Evolutionary conservation across 306 rosid genomes (phyloP).

Genomic region (Rosa multiflora): DNA sequence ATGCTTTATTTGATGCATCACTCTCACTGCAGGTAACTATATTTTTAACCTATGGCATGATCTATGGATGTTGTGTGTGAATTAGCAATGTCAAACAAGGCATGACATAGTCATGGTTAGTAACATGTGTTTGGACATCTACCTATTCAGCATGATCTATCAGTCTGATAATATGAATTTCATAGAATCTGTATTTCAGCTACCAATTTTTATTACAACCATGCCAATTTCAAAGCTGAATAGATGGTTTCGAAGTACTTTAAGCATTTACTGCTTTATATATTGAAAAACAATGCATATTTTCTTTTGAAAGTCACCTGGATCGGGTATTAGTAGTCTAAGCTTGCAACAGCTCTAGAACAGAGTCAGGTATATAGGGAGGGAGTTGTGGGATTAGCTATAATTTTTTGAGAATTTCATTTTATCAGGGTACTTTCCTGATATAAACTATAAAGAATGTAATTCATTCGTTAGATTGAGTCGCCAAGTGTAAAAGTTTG

Average conservation of each 20-base stretch:
- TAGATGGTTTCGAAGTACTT: background rate
- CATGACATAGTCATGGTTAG: background rate
- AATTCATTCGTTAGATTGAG: background rate
- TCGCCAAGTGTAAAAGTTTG: background rate
- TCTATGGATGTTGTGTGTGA: slow-evolving; percentile 9
- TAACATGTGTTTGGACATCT: background rate
- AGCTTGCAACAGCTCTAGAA: background rate
- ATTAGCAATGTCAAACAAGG: background rate
- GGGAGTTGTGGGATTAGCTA: background rate
- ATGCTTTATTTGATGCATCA: slow-evolving; percentile 85
- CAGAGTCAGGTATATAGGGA: background rate
- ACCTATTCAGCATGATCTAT: background rate
- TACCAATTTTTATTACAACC: background rate
- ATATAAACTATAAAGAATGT: background rate
- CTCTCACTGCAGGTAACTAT: slow-evolving; percentile 73
- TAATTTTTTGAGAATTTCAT: background rate
- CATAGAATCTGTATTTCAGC: background rate
- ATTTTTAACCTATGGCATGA: slow-evolving; percentile 16
- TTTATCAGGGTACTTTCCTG: too few species aligned
- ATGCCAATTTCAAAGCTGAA: background rate
- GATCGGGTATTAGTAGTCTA: background rate
- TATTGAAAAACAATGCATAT: background rate
- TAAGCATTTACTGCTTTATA: background rate
- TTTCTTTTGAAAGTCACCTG: background rate
- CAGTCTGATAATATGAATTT: background rate